phyloP scores from a whole-genome alignment of 495 filamentous ascomycete genomes.

The Annulohypoxylon moriforme region DNA sequence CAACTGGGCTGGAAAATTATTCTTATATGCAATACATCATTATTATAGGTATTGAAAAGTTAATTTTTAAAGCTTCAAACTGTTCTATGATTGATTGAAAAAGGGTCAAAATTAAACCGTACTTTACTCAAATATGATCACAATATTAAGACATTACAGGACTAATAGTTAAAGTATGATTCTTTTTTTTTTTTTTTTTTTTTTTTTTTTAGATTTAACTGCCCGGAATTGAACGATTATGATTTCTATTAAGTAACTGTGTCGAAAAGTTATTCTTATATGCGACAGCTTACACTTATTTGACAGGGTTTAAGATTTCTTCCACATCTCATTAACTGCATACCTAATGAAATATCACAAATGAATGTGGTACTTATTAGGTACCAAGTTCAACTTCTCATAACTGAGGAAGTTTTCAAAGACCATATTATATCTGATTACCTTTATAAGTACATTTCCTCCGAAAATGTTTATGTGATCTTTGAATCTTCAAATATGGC shows the following conservation, averaged over 20 bases:
- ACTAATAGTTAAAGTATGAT: too few species aligned
- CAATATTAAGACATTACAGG: too few species aligned
- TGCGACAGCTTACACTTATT: neutral
- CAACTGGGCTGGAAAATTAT: neutral
- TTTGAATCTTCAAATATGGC: constrained; percentile 5
- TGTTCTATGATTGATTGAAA: too few species aligned
- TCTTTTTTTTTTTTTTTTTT: too few species aligned
- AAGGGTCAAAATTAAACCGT: too few species aligned
- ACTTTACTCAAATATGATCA: too few species aligned
- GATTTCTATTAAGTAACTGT: neutral
- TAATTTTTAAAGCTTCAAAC: too few species aligned
- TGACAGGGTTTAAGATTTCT: neutral
- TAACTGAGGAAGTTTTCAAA: neutral
- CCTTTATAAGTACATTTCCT: neutral
- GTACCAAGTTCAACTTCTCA: constrained; percentile 8
- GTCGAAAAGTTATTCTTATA: neutral
- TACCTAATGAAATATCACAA: constrained; percentile 9
- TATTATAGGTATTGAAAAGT: too few species aligned
- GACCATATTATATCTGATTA: neutral
- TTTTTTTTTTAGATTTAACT: too few species aligned
- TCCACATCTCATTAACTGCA: constrained; percentile 21
- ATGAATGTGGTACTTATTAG: neutral
- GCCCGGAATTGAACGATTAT: neutral
- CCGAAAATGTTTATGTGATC: neutral
- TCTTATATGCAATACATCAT: neutral